Conservation (phyloP, 78 protist species). For the Dictyostelium purpureum region DNA sequence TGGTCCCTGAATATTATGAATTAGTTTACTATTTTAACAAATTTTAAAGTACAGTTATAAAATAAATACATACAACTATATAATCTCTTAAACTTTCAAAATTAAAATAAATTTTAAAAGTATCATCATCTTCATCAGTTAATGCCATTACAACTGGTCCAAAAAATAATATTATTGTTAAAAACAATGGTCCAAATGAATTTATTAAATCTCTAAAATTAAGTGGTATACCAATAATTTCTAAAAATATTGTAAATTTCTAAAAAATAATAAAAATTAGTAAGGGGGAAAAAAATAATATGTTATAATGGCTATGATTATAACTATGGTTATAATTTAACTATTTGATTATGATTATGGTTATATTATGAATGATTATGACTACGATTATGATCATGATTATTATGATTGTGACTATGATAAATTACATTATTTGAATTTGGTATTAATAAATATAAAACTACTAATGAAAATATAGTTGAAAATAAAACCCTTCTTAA, state of each 20-base stretch:
- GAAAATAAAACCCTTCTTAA: background rate
- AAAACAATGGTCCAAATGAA: background rate
- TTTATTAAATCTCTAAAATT: background rate
- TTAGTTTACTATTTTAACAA: background rate
- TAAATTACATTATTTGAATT: constrained; percentile 20
- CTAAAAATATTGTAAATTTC: constrained; percentile 27
- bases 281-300: too few species aligned
- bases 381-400: too few species aligned
- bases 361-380: too few species aligned
- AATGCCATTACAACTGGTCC: constrained; percentile 45
- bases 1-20: constrained; percentile 29
- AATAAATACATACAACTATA: constrained; percentile 7
- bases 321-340: too few species aligned
- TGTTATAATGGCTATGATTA: too few species aligned
- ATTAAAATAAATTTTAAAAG: background rate
- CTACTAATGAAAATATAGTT: background rate
- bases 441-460: constrained; percentile 44
- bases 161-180: constrained; percentile 51
- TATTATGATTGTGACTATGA: too few species aligned
- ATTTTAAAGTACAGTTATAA: background rate
- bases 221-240: constrained; percentile 25
- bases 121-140: background rate
- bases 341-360: too few species aligned
- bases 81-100: constrained; percentile 10
- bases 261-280: too few species aligned